Base-by-base conservation (phyloP, 257 asterid genomes). In the Apocynum venetum region DNA sequence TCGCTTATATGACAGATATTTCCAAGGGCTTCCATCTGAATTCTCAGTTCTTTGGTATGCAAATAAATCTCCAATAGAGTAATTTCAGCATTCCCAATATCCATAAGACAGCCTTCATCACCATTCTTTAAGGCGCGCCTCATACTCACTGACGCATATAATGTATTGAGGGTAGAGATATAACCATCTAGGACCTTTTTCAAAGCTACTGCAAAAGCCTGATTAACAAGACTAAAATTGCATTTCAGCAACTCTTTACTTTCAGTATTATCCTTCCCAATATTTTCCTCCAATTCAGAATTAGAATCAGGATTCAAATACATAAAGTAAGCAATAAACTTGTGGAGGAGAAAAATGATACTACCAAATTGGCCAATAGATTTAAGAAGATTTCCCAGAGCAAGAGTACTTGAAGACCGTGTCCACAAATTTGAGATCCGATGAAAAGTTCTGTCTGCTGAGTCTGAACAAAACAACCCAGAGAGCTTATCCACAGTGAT, bases 1-100 rank as follows among this genome's bases (percentile, higher is more conserved):
- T 91, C 92, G 85, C 82, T 76, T 79, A 93, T 87, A 80, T 85
- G 87, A 86, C 99, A 93, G 71, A 96, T 77, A 79, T 89, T 88
- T 71, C 99, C 99, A 82, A 96, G 97, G 77, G 96, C 91, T 82
- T 90, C 96, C 78, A 96, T 87, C 89, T 91, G 99, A 74, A 88
- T 86, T 85, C 96, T 88, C 83, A 96, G 81, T 60, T 85, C 98
- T 40, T 53, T 76, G 52, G 97, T 88, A 83, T 96, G 99, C 82
- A 93, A 87, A 86, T 87, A 91, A 84, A 92, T 88, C 87, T 93
- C 99, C 88, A 96, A 85, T 61, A 96, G 78, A 38, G 99, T 91
- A 79, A 89, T 75, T 77, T 89, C 97, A 14, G 91, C 87, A 88
- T 96, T 87, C 75, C 93, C 97, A 81, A 91, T 80, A 78, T 82